Evolutionary conservation across 2,329 filamentous ascomycete species (phyloP).

Genomic region (Diaporthe vaccinii): DNA sequence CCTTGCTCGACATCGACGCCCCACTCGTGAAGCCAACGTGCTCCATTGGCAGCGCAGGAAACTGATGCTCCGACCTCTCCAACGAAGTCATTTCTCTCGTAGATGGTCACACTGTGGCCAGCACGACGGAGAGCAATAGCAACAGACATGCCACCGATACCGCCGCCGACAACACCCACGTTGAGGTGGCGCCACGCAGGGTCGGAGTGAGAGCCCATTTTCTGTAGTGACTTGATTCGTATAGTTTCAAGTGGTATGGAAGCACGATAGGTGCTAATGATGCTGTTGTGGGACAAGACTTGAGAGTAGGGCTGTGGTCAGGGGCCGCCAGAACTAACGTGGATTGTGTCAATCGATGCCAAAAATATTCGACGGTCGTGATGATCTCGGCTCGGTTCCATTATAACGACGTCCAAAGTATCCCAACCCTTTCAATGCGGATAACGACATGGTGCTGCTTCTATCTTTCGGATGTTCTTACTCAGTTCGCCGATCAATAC

Average conservation of each 20-base stretch:
- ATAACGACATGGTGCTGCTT: background rate
- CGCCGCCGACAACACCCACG: conserved; percentile 60
- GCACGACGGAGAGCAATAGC: conserved; percentile 62
- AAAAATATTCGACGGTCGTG: background rate
- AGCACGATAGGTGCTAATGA: background rate
- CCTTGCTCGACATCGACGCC: conserved; percentile 73
- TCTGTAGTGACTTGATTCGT: background rate
- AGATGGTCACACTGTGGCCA: conserved; percentile 69
- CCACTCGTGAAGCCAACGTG: conserved; percentile 79
- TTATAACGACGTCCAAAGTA: background rate
- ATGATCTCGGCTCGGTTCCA: conserved; percentile 2
- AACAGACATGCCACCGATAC: conserved; percentile 62
- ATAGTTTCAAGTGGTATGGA: background rate
- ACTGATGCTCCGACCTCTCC: conserved; percentile 78
- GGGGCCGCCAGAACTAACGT: background rate
- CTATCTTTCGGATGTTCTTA: background rate
- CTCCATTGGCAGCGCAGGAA: conserved; percentile 78
- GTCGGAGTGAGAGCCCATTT: conserved; percentile 27
- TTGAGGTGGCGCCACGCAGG: conserved; percentile 59
- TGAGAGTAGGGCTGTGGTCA: background rate
- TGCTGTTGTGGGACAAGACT: background rate
- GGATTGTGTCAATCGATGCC: background rate
- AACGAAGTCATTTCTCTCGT: conserved; percentile 75
- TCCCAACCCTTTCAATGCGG: background rate
- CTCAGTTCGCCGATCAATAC: background rate